Evolutionary conservation across 257 asterid genomes (phyloP), one percentile per base, ranked within the genome.

Genomic region (Ilex aquifolium): DNA sequence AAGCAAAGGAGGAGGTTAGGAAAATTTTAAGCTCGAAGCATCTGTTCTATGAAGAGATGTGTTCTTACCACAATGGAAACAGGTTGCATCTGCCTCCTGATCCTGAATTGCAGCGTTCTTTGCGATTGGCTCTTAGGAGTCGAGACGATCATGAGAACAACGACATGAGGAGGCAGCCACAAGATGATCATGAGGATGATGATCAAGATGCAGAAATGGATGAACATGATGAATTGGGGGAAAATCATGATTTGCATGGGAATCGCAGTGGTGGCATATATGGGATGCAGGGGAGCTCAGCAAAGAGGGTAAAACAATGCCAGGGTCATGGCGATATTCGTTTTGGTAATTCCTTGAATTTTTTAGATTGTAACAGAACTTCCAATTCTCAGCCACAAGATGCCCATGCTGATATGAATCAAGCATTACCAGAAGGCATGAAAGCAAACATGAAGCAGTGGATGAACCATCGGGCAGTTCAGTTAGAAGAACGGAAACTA

Each of bases 21-120:
- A 86, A 89, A 65, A 86, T 89, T 15, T 54, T 89, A 63, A 79
- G 92, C 67, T 90, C 95, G 5, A 87, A 87, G 82, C 95, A 90
- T 75, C 70, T 90, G 77, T 91, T 85, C 57, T 90, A 87, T n/a
- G 97, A 90, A 63, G 97, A 90, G 72, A 90, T 90, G 97, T 87
- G 97, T 61, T 90, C 97, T 29, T 87, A 87, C 71, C 95, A 83
- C 66, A 90, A 90, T 31, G 80, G 84, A 55, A 90, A 89, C 70
- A 76, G 91, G 9, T 69, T 89, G 72, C 91, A 86, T 69, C 79
- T 89, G 48, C 95, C 97, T 0, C 82, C 83, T 0, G 95, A 89
- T 59, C 93, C 82, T 1, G 91, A 86, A 29, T 56, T 89, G 78
- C 95, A 86, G 67, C 87, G 63, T 1, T 82, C 95, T 0, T 57